Base-by-base conservation (phyloP, 345 rosid species). In the Citrus sinensis region DNA sequence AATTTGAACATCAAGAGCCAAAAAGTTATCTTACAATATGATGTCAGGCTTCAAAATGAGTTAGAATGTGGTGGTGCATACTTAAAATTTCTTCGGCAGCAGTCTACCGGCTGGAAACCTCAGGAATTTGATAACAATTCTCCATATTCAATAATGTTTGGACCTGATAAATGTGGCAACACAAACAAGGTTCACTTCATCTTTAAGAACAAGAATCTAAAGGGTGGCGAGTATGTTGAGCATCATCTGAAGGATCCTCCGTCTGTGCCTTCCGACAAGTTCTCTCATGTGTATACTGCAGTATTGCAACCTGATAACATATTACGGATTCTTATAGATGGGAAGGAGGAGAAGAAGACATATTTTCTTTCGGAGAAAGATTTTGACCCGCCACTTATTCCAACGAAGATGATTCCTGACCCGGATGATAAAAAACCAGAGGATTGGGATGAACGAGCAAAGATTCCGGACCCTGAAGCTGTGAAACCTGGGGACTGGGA, bases 101-200 rank as follows among this genome's bases (percentile, higher is more conserved):
- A 46, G 51, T 46, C 51, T 46, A 81, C 82, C 46, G 89, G 85
- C 8, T 89, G 90, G 93, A 82, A 61, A 20, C 51, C 86, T 4
- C 77, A 82, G 69, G 80, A 83, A 17, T 86, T 89, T 25, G 85
- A 85, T 76, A 87, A 73, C 9, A 80, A 82, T 17, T 84, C 88
- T 71, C 91, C 90, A 11, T 88, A 86, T 78, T 83, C 88, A 7
- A 85, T 89, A 19, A 88, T 89, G 93, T 89, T 89, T 68, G 93
- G 91, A 67, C 91, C 93, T 5, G 91, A 89, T 82, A 89, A 81
- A 81, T 89, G 93, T 54, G 89, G 91, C 35, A 27, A 78, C 63
- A 89, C 91, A 24, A 83, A 89, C 87, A 89, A 89, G 78, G 89
- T 89, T 74, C 93, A 89, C 77, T 86, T 89, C 80, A 89, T 89